Percentiles rank a stretch among this genome's conserved stretches.
phyloP scores from a whole-genome alignment of 169 alveolate species.

The Haemoproteus tartakovskyi region DNA sequence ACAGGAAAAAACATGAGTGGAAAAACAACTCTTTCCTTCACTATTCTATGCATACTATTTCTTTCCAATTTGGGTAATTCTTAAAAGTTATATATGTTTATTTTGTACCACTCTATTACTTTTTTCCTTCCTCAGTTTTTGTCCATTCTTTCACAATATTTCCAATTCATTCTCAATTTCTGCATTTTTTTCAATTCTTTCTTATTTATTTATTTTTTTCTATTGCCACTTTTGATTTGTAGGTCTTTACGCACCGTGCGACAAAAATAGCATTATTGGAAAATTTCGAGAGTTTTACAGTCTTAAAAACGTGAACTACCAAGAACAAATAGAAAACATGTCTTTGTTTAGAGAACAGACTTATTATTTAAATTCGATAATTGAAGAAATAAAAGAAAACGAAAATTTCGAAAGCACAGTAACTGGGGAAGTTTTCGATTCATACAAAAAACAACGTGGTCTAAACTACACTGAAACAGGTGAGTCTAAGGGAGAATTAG shows the following conservation, averaged over 20 bases:
- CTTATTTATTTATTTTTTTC: not conserved
- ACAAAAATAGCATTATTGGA: slow-evolving; percentile 23
- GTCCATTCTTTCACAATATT: not conserved
- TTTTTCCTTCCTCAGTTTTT: no score
- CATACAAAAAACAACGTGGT: no score
- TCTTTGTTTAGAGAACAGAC: slow-evolving; percentile 64
- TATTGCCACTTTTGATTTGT: not conserved
- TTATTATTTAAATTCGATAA: slow-evolving; percentile 37
- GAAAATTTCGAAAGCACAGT: no score
- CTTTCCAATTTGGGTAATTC: slow-evolving; percentile 44
- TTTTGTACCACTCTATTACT: not conserved
- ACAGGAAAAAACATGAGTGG: slow-evolving; percentile 67
- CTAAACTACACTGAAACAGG: no score
- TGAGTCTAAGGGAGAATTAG: no score
- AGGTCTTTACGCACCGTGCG: slow-evolving; percentile 66
- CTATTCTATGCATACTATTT: slow-evolving; percentile 50
- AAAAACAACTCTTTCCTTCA: slow-evolving; percentile 53
- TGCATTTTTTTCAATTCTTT: not conserved
- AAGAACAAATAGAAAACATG: slow-evolving; percentile 65
- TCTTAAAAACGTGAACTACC: slow-evolving; percentile 54
- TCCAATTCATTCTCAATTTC: not conserved
- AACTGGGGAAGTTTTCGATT: no score
- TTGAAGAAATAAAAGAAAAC: slow-evolving; percentile 62
- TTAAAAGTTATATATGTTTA: not conserved
- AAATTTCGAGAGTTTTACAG: slow-evolving; percentile 65